Evolutionary conservation across 345 rosid genomes (phyloP).

Genomic region (Xanthoceras sorbifolium): DNA sequence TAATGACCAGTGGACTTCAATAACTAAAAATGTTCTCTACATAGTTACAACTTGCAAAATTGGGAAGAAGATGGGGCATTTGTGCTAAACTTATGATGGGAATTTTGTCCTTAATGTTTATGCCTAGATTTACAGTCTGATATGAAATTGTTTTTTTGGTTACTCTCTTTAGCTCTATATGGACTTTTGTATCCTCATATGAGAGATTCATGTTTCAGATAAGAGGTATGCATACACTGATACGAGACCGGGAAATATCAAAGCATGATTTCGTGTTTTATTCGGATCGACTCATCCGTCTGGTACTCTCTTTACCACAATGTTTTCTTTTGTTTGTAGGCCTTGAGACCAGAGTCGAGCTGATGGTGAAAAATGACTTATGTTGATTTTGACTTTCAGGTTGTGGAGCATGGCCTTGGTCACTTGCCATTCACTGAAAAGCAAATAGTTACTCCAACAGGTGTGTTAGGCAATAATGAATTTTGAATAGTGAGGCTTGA

Average conservation of each 20-base stretch:
- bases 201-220: slow-evolving; percentile 56
- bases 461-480: slow-evolving; percentile 38
- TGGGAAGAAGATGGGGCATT: neutral
- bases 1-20: neutral
- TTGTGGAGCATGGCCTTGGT: slow-evolving; percentile 98
- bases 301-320: slow-evolving; percentile 50
- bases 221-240: slow-evolving; percentile 99
- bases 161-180: neutral
- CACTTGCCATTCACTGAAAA: slow-evolving; percentile 96
- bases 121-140: slow-evolving; percentile 1
- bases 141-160: neutral
- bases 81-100: neutral
- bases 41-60: neutral
- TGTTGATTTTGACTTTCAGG: slow-evolving; percentile 51
- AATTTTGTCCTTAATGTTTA: neutral
- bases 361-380: slow-evolving; percentile 18
- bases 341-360: neutral
- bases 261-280: slow-evolving; percentile 98
- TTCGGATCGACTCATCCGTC: slow-evolving; percentile 93
- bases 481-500: slow-evolving; percentile 15
- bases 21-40: neutral
- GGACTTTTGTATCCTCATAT: slow-evolving; percentile 21
- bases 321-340: neutral
- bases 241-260: slow-evolving; percentile 89
- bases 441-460: slow-evolving; percentile 94